phyloP scores from a whole-genome alignment of 2,329 filamentous ascomycete genomes.

The Mollisiaceae sp. region DNA sequence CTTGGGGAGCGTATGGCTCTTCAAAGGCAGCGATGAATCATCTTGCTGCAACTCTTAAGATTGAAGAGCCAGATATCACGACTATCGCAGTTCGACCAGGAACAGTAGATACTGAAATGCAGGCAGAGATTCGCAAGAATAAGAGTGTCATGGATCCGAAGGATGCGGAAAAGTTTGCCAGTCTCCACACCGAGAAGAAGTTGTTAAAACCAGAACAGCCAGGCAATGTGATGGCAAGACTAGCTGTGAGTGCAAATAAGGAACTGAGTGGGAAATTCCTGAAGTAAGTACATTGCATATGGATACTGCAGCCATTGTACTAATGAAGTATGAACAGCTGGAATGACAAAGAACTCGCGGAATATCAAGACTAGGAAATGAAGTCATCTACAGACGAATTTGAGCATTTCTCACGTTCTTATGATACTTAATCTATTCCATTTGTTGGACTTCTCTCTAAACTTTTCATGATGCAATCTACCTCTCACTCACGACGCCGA shows the following conservation, averaged over 20 bases:
- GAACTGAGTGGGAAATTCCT: conserved; percentile 79
- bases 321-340: conserved; percentile 50
- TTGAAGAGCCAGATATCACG: conserved; percentile 78
- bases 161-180: conserved; percentile 68
- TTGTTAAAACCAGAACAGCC: conserved; percentile 84
- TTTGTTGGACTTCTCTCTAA: not conserved
- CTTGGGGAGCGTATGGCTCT: conserved; percentile 83
- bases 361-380: conserved; percentile 52
- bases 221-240: conserved; percentile 81
- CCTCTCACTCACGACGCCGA: not conserved
- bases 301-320: not conserved
- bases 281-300: conserved; percentile 53
- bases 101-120: conserved; percentile 89
- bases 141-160: conserved; percentile 61
- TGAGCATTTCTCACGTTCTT: not conserved
- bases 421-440: not conserved
- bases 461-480: not conserved
- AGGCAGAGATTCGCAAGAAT: conserved; percentile 78
- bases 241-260: conserved; percentile 68
- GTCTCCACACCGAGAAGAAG: conserved; percentile 71
- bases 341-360: conserved; percentile 57
- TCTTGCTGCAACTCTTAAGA: conserved; percentile 71
- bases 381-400: not conserved
- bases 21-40: conserved; percentile 87
- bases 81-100: conserved; percentile 78